Conservation (phyloP, 805 yeast genomes). For the Candida ulmi region DNA sequence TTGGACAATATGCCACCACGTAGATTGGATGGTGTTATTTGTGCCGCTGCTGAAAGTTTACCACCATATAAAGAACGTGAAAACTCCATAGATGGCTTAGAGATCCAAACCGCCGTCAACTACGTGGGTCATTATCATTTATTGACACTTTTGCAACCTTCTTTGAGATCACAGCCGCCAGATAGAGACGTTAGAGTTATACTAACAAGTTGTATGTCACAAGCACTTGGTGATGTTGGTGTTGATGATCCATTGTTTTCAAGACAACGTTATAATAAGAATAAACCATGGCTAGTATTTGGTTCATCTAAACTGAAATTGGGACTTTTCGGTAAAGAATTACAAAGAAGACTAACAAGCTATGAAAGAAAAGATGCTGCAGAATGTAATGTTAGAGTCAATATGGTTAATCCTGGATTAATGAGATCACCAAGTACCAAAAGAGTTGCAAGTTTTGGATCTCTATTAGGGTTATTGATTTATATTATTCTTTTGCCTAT, state of each 20-base stretch:
- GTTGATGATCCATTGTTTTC: slow-evolving; percentile 61
- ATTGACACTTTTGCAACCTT: slow-evolving; percentile 73
- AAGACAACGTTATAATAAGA: slow-evolving; percentile 48
- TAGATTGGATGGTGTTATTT: slow-evolving; percentile 81
- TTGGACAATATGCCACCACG: slow-evolving; percentile 87
- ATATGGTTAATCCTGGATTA: slow-evolving; percentile 85
- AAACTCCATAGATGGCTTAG: slow-evolving; percentile 77
- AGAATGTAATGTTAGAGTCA: slow-evolving; percentile 62
- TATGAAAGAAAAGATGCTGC: slow-evolving; percentile 67
- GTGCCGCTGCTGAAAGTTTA: slow-evolving; percentile 78
- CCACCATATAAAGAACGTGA: slow-evolving; percentile 67
- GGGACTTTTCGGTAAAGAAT: slow-evolving; percentile 70
- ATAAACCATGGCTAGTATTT: slow-evolving; percentile 67
- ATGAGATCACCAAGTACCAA: slow-evolving; percentile 86
- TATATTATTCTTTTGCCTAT: slow-evolving; percentile 73
- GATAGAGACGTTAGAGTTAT: slow-evolving; percentile 89
- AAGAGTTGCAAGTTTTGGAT: slow-evolving; percentile 72
- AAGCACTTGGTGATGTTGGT: slow-evolving; percentile 65
- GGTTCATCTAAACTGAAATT: slow-evolving; percentile 80
- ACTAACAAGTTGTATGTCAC: slow-evolving; percentile 73
- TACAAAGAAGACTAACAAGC: slow-evolving; percentile 56
- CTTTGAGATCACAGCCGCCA: slow-evolving; percentile 83
- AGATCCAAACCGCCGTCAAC: slow-evolving; percentile 77
- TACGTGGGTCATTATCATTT: slow-evolving; percentile 79
- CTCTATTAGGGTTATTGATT: slow-evolving; percentile 54